Conservation (phyloP, 176 grass and related monocot species). For the Pontederia crassipes region DNA sequence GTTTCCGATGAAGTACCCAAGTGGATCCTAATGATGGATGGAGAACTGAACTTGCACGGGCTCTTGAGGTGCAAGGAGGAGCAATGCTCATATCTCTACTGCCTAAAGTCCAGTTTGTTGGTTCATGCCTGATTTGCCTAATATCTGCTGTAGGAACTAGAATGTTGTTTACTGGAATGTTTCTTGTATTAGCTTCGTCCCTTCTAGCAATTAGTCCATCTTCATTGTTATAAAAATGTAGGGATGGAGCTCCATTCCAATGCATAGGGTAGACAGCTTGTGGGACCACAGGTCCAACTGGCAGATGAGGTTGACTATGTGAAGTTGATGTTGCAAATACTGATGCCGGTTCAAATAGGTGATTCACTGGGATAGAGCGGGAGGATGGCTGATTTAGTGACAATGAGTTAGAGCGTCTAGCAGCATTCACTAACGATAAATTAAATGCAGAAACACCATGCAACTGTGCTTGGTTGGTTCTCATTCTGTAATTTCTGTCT, state of each 20-base stretch:
- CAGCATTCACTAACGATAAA: conserved; percentile 35
- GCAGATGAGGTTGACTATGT: conserved; percentile 33
- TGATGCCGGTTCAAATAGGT: conserved; percentile 30
- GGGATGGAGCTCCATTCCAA: conserved; percentile 35
- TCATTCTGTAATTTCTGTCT: conserved; percentile 47
- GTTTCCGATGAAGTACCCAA: conserved; percentile 30
- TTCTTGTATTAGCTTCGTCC: conserved; percentile 26
- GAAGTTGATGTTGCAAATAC: conserved; percentile 29
- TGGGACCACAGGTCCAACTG: conserved; percentile 31
- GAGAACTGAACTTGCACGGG: conserved; percentile 24
- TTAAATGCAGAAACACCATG: conserved; percentile 3
- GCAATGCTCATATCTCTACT: conserved; percentile 23
- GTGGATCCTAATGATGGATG: conserved; percentile 28
- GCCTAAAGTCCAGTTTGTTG: conserved; percentile 35
- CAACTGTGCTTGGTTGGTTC: conserved; percentile 32
- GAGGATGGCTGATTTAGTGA: conserved; percentile 28
- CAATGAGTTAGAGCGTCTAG: conserved; percentile 30
- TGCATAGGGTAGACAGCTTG: conserved; percentile 33
- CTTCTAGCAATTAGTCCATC: conserved; percentile 25
- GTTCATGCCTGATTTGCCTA: conserved; percentile 35
- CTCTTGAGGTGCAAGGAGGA: conserved; percentile 22
- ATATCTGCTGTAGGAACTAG: conserved; percentile 27
- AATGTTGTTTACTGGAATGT: conserved; percentile 23
- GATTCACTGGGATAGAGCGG: conserved; percentile 35
- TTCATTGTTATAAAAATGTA: conserved; percentile 12